Base-by-base conservation (phyloP, 805 yeast genomes). In the Zygoascus bituminiphila region DNA sequence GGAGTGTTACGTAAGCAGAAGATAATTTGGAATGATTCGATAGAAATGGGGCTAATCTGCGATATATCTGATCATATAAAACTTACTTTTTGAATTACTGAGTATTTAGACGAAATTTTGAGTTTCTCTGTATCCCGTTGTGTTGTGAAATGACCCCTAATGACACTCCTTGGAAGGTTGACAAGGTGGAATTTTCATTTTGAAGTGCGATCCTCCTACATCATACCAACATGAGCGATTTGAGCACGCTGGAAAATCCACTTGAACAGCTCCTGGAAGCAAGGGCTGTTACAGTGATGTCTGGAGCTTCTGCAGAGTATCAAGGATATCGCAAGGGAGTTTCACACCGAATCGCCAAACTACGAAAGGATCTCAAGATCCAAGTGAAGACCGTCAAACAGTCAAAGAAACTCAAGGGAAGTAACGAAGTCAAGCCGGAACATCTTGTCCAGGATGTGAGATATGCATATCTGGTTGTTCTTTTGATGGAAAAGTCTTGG, bases 401-500 rank as follows among this genome's bases (percentile, higher is more conserved):
- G 58, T 84, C 81, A 63, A 46, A 49, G 20, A 42, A 29, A 29
- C 44, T 51, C 39, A 70, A 75, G 55, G 71, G 71, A 4, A 64
- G 76, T 4, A 14, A 5, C 31, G 64, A 67, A 25, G 71, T 84
- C 23, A 58, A 72, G 1, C 48, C 66, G 0, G 79, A 71, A 6
- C 75, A 78, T 49, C 81, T 81, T 54, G 72, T 66, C 4, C 52
- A 62, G 19, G 78, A 85, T 56, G 62, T 64, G 10, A 68, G 74
- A 52, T 78, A 68, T 59, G 91, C 82, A 29, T 70, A 73, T 36
- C 65, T 88, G 22, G 63, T 79, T n/a, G 67, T 88, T 21, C 69
- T 79, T 49, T 74, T 75, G n/a, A 80, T 84, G 1, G 98, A 93
- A 64, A 76, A 96, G 60, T 85, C 87, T 56, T 69, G 81, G 60